Base-by-base conservation (phyloP, 805 yeast species). In the Ogataea trehaloabstinens region DNA sequence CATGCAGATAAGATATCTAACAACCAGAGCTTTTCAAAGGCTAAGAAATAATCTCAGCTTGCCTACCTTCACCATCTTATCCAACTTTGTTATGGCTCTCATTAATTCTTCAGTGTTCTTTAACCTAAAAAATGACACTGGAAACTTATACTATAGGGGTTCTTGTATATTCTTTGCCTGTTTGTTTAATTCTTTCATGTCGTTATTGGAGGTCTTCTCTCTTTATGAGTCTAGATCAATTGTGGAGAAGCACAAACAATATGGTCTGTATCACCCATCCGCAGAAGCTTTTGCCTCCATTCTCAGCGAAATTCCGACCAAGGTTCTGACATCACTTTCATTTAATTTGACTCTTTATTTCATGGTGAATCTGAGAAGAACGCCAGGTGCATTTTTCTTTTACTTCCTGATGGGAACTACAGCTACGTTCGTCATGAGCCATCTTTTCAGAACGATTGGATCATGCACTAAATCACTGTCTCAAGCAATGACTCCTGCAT, bases 121-220 rank as follows among this genome's bases (percentile, higher is more conserved):
- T 60, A 75, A 78, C 48, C 52, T 76, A 46, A 33, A 47, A 6
- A 44, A 55, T 13, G 56, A 55, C 19, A 73, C 85, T 0, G 59
- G 51, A 0, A 69, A 78, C 2, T 73, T 80, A 47, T 78, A 70
- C 55, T 67, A 63, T 50, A 66, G 88, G 54, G 73, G 80, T 50
- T 78, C 87, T 29, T 72, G 81, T 32, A 65, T 84, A 69, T 85
- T 84, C 63, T 81, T 81, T 57, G 80, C 83, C 17, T 69, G 76
- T 32, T 64, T 80, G 52, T 80, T 78, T 60, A 79, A 79, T 55
- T 78, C 84, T 11, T 76, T 80, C 51, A 66, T 80, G 13, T 78
- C 82, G 13, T 55, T 80, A 42, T 64, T 78, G 51, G 87, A 80
- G 59, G 70, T 80, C 42, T 65, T 75, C 58, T 51, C 76, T 1